Base-by-base conservation (phyloP, 208 protist species). In the Trypanosomatidae sp. region DNA sequence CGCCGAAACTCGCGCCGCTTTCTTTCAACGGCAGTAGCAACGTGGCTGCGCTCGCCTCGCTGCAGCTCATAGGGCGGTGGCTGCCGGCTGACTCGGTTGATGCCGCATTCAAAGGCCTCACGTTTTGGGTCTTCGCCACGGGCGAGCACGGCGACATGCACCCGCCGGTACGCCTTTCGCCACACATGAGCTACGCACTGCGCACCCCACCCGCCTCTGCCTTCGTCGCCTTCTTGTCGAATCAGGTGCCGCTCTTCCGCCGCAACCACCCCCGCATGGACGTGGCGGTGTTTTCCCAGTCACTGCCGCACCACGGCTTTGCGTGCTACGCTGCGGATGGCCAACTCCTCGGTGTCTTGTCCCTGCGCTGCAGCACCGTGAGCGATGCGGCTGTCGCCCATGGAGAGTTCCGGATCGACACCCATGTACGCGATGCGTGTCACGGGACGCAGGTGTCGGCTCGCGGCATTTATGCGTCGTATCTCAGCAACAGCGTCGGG, bases 251-350 rank as follows among this genome's bases (percentile, higher is more conserved):
- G 33, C 77, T 93, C 19, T 73, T 93, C 39, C 59, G 36, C 3
- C 83, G 82, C 65, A 91, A 95, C 67, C 91, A 95, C 74, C 65
- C 76, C 22, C 33, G 62, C 1, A 62, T 65, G 67, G 53, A 58
- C 12, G 12, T 47, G 41, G 41, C 59, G n/a, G 22, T 17, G 25
- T 25, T 68, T 5, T 46, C 53, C 19, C 69, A 69, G 22, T n/a
- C 89, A 47, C 70, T 95, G 36, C 84, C 88, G 25, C 87, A 95
- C 69, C 91, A 95, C 66, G 91, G 79, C 49, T 81, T 95, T 25
- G 84, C 84, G 30, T 92, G 90, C 76, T 95, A 92, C 77, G 65
- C 79, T n/a, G 69, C 41, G 0, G 62, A 85, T 13, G 76, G 83
- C 8, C 9, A 49, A 0, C 46, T 86, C 3, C 25, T 95, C 22